Conservation (phyloP, 805 yeast genomes). For the Pichia cabralensis region DNA sequence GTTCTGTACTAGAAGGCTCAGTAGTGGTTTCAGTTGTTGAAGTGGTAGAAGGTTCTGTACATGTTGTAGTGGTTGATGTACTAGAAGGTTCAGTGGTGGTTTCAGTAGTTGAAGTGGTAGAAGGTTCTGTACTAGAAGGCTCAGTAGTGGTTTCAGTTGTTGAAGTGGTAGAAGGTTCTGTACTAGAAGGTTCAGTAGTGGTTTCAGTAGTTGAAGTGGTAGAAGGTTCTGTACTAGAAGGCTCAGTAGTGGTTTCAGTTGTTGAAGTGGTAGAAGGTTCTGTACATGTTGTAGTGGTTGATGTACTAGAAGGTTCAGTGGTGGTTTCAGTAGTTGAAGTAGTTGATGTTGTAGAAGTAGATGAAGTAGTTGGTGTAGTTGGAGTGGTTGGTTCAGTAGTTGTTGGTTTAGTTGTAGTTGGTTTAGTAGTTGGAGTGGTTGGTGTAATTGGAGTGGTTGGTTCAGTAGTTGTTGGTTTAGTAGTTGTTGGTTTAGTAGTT, state of each 20-base stretch:
- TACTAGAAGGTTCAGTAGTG: neutral
- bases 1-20: neutral
- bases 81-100: neutral
- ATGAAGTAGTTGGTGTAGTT: neutral
- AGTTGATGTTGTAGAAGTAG: neutral
- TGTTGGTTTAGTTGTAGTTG: neutral
- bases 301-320: neutral
- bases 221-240: neutral
- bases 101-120: neutral
- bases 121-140: neutral
- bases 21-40: neutral
- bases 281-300: neutral
- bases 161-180: neutral
- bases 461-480: neutral
- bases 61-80: neutral
- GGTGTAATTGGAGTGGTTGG: neutral
- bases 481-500: neutral
- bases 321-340: neutral
- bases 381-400: neutral
- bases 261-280: neutral
- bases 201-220: too few species aligned
- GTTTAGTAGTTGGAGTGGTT: neutral
- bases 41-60: neutral
- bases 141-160: neutral
- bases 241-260: neutral